Evolutionary conservation across 768 basidiomycete species (phyloP), one percentile per base, ranked within the genome.

Genomic region (Rubroboletus pulcherrimus): DNA sequence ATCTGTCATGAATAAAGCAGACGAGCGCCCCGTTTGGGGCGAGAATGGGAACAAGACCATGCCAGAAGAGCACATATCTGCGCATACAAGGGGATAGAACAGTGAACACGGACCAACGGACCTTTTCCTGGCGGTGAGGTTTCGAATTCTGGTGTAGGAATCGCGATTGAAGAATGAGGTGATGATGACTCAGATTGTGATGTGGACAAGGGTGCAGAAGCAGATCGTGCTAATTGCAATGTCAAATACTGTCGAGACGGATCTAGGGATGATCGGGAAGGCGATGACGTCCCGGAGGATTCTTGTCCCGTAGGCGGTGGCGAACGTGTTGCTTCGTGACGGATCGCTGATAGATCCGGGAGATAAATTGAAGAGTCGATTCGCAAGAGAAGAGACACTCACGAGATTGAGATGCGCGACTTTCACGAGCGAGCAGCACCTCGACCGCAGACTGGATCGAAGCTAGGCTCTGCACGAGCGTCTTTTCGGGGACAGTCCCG

Each of bases 361-460:
- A 39, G 17, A 12, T 9, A 24, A 5, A 41, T 19, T 21, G 44
- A 21, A 44, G 42, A 14, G 19, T 31, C 10, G 41, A 31, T 39
- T 40, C 30, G n/a, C 41, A 30, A 35, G 26, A 58, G 15, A 31
- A 11, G 26, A 33, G 38, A 34, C 8, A 63, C 65, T 31, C 41
- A 66, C 65, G 35, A 12, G 41, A 38, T 9, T 24, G 48, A 26
- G 51, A 53, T 30, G 34, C 6, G 14, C 37, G 29, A 19, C 48
- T 24, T 26, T 53, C 49, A n/a, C 54, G 64, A 21, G 50, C 41
- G 26, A 70, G 59, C 4, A 70, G 21, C n/a, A 52, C 40, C 5
- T 61, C 58, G 19, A 70, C 44, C 14, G 64, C 54, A 43, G 58
- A 51, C 43, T 65, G 65, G 31, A 69, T 65, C 33, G 57, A 43